These are phyloP conservation scores for Sclerotinia minor DNA, from an alignment of 2,329 filamentous ascomycete species.

Conservation along the genomic window DNA sequence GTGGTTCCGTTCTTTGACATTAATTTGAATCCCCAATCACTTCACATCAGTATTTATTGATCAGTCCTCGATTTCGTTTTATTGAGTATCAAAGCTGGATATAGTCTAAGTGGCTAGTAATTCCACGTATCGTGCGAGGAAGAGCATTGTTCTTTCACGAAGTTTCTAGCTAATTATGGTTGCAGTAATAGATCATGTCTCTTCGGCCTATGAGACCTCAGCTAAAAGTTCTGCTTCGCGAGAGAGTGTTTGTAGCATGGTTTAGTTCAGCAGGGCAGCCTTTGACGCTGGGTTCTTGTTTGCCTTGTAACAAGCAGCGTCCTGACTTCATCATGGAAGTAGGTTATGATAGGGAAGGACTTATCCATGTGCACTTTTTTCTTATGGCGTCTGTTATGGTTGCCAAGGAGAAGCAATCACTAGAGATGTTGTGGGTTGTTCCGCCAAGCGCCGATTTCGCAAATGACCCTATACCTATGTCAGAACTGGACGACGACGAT, in stretches of 20 bases:
- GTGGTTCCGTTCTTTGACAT: too few relatives aligned
- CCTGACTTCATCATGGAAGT: neutral
- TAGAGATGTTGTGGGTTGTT: conserved; percentile 1
- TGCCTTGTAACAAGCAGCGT: neutral
- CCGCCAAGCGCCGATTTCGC: neutral
- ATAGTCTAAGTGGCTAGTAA: too few relatives aligned
- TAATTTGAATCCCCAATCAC: too few relatives aligned
- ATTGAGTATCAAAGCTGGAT: too few relatives aligned
- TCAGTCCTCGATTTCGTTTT: too few relatives aligned
- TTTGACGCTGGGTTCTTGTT: neutral
- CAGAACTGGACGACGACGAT: neutral
- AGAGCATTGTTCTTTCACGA: neutral
- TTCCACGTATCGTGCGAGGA: too few relatives aligned
- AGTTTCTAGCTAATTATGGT: neutral
- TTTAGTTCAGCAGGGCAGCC: neutral
- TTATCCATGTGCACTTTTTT: neutral
- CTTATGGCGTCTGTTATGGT: neutral
- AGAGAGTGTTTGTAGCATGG: conserved; percentile 1
- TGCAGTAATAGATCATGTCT: neutral
- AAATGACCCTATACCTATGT: neutral
- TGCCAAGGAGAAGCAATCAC: neutral
- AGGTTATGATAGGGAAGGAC: neutral
- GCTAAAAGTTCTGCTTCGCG: neutral
- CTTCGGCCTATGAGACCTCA: neutral
- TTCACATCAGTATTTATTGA: too few relatives aligned